Percentiles rank a stretch among this genome's conserved stretches.
Conservation (phyloP, 352 stramenopile species). For the Phytophthora litchii region DNA sequence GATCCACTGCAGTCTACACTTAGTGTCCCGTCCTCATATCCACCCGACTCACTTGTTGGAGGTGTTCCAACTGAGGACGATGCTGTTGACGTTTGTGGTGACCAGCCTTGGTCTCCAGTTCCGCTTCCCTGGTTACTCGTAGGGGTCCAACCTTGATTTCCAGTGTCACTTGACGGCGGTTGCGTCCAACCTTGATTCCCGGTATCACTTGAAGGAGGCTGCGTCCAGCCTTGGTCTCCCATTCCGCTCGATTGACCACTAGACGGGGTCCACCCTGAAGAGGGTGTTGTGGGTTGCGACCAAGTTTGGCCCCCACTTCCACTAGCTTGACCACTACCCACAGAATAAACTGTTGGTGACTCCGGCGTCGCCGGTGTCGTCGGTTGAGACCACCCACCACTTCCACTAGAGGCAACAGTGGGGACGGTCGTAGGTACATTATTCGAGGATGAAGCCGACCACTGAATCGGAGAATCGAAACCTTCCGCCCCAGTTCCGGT, state of each 20-base stretch:
- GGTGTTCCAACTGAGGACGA: not conserved
- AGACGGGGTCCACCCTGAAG: constrained; percentile 2
- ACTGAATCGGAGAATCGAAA: constrained; percentile 10
- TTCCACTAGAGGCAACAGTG: constrained; percentile 7
- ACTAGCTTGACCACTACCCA: constrained; percentile 8
- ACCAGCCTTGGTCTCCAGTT: constrained; percentile 5
- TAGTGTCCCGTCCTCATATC: constrained; percentile 7
- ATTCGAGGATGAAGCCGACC: constrained; percentile 16
- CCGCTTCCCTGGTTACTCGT: constrained; percentile 8
- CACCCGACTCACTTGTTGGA: constrained; percentile 5
- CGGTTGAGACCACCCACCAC: constrained; percentile 13
- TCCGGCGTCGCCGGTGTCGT: not conserved
- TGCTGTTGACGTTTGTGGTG: constrained; percentile 2
- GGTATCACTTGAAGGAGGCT: not conserved
- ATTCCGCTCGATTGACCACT: constrained; percentile 5
- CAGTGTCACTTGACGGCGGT: not conserved
- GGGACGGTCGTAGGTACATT: constrained; percentile 9
- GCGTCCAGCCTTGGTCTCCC: not conserved
- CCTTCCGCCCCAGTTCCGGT: constrained; percentile 3
- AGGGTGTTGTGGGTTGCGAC: constrained; percentile 6
- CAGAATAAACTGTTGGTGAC: constrained; percentile 12
- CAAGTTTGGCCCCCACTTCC: constrained; percentile 10
- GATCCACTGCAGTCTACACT: constrained; percentile 19
- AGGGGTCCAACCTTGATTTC: not conserved
- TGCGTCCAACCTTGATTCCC: constrained; percentile 1